Base-by-base conservation (phyloP, 1,284 basidiomycete genomes). In the Ceratobasidium sp. region DNA sequence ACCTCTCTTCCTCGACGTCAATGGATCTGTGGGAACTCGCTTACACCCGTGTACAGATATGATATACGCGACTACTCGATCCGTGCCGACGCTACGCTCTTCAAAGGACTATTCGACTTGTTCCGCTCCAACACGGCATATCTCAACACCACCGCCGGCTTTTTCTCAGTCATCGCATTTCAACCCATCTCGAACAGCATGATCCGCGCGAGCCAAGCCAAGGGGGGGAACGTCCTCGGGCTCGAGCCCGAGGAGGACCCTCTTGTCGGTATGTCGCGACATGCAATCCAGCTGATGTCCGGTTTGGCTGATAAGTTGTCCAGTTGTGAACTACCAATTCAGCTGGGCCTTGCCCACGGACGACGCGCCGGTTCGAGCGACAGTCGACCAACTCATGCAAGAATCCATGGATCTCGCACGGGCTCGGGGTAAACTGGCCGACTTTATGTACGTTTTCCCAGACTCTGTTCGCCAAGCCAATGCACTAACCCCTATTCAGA, bases 281-380 rank as follows among this genome's bases (percentile, higher is more conserved):
- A 32, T 32, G 13, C 17, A 19, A 34, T 34, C 4, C 17, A 29
- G 29, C 2, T 32, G 52, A 17, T 13, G 13, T 5, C 17, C 17
- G 11, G 13, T 5, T 34, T 34, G 29, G 13, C 25, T 15, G 8
- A 29, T 29, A n/a, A 25, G 3, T 51, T 49, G 19, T 19, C 15
- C 13, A 67, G 65, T 67, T 29, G 65, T 67, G 8, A 67, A 67
- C 65, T 67, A 67, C 46, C 65, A 67, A 43, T 67, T 67, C 32
- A 67, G n/a, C 32, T 67, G 65, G 65, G 1, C 19, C 8, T 67
- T 67, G n/a, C 1, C 65, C 49, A 19, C 25, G 5, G 65, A 67
- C 15, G 65, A 67, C 44, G 32, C 49, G 17, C n/a, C 17, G 25
- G 65, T 51, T 46, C 46, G 32, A 22, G 17, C n/a, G 44, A 67